Evolutionary conservation across 139 green algal species (phyloP).

Genomic region (Coelastrella sp.): DNA sequence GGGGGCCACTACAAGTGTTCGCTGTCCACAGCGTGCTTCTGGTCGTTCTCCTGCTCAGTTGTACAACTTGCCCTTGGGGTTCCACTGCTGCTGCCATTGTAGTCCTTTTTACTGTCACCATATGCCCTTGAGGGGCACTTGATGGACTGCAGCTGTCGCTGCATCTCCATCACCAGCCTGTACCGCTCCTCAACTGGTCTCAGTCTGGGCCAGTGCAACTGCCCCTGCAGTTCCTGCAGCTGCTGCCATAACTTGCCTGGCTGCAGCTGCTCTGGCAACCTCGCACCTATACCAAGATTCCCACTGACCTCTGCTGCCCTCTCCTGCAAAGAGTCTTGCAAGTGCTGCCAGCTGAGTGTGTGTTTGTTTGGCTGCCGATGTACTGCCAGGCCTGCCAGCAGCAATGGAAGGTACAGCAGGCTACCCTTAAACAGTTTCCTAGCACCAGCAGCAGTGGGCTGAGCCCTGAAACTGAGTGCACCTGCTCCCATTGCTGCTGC

Average conservation of each 20-base stretch:
- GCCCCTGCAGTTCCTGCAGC: conserved; percentile 13
- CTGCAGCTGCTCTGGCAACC: conserved; percentile 18
- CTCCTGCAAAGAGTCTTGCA: not conserved
- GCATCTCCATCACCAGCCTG: not conserved
- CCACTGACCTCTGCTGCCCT: not conserved
- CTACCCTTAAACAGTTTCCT: conserved; percentile 88
- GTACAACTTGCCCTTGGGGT: too few species aligned
- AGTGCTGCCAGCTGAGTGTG: conserved; percentile 12
- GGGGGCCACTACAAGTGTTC: too few species aligned
- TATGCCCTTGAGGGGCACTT: conserved; percentile 35
- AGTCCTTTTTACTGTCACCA: not conserved
- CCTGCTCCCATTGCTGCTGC: conserved; percentile 72
- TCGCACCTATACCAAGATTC: not conserved
- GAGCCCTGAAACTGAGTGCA: conserved; percentile 76
- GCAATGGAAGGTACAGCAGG: conserved; percentile 92
- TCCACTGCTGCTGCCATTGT: not conserved
- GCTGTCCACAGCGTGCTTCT: too few species aligned
- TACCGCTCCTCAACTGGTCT: conserved; percentile 34
- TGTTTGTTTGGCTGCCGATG: conserved; percentile 71
- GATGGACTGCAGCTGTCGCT: conserved; percentile 21
- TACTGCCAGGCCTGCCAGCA: conserved; percentile 85
- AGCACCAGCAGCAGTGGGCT: conserved; percentile 60
- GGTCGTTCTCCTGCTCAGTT: too few species aligned
- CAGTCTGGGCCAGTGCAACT: conserved; percentile 2
- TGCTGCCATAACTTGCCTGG: conserved; percentile 18